Evolutionary conservation across 345 rosid species (phyloP).

Genomic region (Eucalyptus globulus): DNA sequence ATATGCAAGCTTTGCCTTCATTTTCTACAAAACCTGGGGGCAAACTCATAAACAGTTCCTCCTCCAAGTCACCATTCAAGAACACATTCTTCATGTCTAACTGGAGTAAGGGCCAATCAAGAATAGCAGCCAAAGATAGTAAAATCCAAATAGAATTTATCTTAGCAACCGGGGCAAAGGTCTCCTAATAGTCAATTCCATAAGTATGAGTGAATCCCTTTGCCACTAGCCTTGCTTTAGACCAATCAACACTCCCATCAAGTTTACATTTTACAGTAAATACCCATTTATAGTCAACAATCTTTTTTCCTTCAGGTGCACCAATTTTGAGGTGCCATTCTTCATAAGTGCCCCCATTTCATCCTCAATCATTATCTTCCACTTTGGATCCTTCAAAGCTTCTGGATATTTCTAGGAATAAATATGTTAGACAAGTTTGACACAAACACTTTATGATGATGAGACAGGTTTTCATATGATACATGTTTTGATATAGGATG

Average conservation of each 20-base stretch:
- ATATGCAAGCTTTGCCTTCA: neutral
- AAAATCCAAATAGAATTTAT: neutral
- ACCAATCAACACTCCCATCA: neutral
- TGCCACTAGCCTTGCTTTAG: neutral
- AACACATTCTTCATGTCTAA: neutral
- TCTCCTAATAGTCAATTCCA: neutral
- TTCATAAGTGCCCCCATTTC: neutral
- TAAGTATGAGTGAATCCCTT: neutral
- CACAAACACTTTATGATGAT: neutral
- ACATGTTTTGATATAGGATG: too few relatives aligned
- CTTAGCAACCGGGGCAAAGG: neutral
- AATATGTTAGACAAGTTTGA: neutral
- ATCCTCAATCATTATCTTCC: neutral
- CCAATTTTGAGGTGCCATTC: neutral
- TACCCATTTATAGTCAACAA: neutral
- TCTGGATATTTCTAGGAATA: too few relatives aligned
- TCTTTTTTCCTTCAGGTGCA: neutral
- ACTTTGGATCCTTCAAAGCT: neutral
- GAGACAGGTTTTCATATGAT: neutral
- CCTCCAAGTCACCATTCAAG: neutral
- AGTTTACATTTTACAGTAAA: neutral
- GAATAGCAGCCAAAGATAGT: neutral
- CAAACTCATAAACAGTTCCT: neutral
- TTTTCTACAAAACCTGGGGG: neutral
- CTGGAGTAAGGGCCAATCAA: neutral